Base-by-base conservation (phyloP, 352 stramenopile genomes). In the Pythium diclinum region DNA sequence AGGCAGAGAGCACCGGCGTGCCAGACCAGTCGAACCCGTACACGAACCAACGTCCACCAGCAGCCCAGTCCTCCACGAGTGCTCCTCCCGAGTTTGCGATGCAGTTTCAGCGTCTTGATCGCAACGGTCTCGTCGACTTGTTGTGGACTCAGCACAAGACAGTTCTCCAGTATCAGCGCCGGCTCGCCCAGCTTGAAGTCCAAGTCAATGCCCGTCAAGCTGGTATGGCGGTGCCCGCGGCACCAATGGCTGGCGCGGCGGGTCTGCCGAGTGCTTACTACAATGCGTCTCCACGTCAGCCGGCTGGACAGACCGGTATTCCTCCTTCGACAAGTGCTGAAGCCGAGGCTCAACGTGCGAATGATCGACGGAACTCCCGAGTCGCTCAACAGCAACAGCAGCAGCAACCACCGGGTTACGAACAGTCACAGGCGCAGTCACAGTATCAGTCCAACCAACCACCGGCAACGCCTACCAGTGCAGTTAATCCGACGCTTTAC, bases 71-170 rank as follows among this genome's bases (percentile, higher is more conserved):
- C 21, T 52, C 47, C 5, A 61, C 58, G 14, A 64, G 65, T 17
- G 82, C 63, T 38, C 74, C 85, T n/a, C 68, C 80, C 21, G 85
- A 89, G 34, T 93, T 93, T 67, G 76, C 73, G 14, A 71, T 69
- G 6, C 85, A 91, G 58, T 79, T 91, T 4, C 78, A 90, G 60
- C 85, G 88, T 34, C 76, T 89, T 14, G 80, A 89, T 55, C 81
- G 85, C 36, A 78, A 71, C 21, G 71, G 76, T 8, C 64, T 93
- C 4, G 78, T 93, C n/a, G 83, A 91, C 40, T 65, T 92, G 14
- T 56, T 91, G 25, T 92, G 83, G 85, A 93, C 79, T 44, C 82
- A 92, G 65, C 70, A 81, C 30, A 77, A 74, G 56, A 72, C 79
- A 0, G 68, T 93, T 6, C 75, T 87, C 9, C 74, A 87, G 36